Conservation (phyloP, 31 red algal genomes). For the Bonnemaisonia californica region DNA sequence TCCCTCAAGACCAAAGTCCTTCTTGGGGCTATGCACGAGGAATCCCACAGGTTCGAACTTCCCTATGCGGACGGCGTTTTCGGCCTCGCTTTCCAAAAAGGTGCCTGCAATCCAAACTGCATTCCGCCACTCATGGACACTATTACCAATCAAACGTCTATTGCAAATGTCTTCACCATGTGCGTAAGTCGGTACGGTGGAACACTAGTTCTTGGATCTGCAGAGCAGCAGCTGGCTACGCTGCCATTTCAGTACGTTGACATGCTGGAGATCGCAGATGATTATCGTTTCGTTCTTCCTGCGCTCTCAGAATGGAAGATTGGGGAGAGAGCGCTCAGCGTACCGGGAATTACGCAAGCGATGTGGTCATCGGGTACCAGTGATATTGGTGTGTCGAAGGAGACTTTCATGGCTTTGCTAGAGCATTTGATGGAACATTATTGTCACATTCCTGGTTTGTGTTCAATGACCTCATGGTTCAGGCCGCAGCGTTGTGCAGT, state of each 20-base stretch:
- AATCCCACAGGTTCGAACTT: slow-evolving; percentile 59
- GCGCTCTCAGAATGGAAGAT: slow-evolving; percentile 48
- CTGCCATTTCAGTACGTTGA: slow-evolving; percentile 38
- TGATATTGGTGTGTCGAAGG: slow-evolving; percentile 43
- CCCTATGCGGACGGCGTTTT: slow-evolving; percentile 65
- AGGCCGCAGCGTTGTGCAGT: slow-evolving; percentile 44
- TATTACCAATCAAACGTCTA: slow-evolving; percentile 48
- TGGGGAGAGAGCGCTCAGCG: slow-evolving; percentile 20
- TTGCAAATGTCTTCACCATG: slow-evolving; percentile 57
- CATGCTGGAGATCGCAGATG: slow-evolving; percentile 20
- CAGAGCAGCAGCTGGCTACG: slow-evolving; percentile 23
- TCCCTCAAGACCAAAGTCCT: slow-evolving; percentile 6
- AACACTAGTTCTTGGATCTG: slow-evolving; percentile 48
- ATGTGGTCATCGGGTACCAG: slow-evolving; percentile 51
- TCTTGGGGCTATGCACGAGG: slow-evolving; percentile 61
- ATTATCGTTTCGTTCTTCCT: slow-evolving; percentile 41
- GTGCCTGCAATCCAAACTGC: slow-evolving; percentile 45
- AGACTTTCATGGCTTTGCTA: slow-evolving; percentile 47
- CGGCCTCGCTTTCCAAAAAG: slow-evolving; percentile 56
- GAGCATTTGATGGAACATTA: slow-evolving; percentile 57
- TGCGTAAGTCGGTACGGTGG: slow-evolving; percentile 62
- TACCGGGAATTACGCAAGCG: slow-evolving; percentile 39
- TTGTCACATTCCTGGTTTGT: slow-evolving; percentile 56
- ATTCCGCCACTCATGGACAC: slow-evolving; percentile 64
- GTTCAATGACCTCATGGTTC: slow-evolving; percentile 49